A percentile compares a stretch with the other conserved stretches of the same genome.
Evolutionary conservation across 495 filamentous ascomycete genomes (phyloP).

Genomic region (Bombardia bombarda): DNA sequence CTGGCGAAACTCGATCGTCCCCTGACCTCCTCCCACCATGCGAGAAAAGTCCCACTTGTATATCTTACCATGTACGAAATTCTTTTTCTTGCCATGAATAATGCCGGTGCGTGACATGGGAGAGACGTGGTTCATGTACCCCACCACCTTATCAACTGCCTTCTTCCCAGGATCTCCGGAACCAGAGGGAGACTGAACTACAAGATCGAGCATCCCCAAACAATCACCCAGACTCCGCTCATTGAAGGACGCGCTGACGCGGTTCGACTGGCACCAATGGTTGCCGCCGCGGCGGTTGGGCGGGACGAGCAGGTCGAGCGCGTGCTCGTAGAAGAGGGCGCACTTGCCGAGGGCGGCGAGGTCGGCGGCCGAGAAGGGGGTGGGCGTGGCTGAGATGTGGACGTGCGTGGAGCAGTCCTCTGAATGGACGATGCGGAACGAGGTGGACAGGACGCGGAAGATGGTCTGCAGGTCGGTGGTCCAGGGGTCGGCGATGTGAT

Average conservation of each 20-base stretch:
- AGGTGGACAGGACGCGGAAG: conserved; percentile 13
- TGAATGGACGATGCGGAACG: conserved; percentile 7
- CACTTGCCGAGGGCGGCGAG: conserved; percentile 18
- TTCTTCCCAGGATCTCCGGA: background rate
- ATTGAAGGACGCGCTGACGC: conserved; percentile 5
- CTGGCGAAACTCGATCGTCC: conserved; percentile 25
- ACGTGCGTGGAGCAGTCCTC: conserved; percentile 20
- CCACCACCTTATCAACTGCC: conserved; percentile 4
- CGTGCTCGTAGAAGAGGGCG: conserved; percentile 21
- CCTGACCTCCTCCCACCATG: conserved; percentile 9
- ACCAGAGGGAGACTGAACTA: background rate
- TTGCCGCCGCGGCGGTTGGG: conserved; percentile 1
- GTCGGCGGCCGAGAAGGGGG: conserved; percentile 6
- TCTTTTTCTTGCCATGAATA: conserved; percentile 9
- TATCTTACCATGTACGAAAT: conserved; percentile 21
- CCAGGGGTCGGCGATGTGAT: conserved; percentile 12
- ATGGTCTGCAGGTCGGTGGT: conserved; percentile 13
- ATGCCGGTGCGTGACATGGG: conserved; percentile 8
- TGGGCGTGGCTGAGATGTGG: conserved; percentile 15
- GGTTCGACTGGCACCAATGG: conserved; percentile 23
- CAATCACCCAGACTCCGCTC: conserved; percentile 2
- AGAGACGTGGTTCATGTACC: conserved; percentile 18
- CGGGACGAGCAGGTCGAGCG: conserved; percentile 18
- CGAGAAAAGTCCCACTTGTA: conserved; percentile 26
- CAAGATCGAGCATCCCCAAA: conserved; percentile 5